Evolutionary conservation across 805 yeast species (phyloP), one percentile per base, ranked within the genome.

Genomic region (Kuraishia cidri): DNA sequence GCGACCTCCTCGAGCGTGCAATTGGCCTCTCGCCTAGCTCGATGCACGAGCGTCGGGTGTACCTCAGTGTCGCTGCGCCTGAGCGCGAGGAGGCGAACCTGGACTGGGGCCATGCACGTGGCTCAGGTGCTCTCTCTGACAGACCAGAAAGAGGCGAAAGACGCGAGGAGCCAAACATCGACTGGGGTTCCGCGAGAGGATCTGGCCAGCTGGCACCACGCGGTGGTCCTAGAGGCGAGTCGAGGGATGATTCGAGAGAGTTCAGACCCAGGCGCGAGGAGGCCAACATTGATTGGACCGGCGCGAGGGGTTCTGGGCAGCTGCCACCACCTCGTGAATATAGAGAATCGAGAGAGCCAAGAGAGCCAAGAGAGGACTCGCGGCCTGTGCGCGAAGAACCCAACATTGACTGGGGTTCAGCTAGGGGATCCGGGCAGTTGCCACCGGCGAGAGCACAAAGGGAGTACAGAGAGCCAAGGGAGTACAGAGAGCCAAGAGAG

Each of bases 51-150:
- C 62, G 76, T 54, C 62, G 60, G 48, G 61, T 69, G 38, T 72
- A 58, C 39, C 72, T 73, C 35, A 66, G 65, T 40, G 79, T 73
- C 30, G 79, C 79, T 28, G 76, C 78, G 25, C 79, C 79, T 11
- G 67, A 61, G 38, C 69, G 60, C 40, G 61, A 54, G 31, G 77
- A 67, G 46, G 72, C 74, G 30, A 72, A 73, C 21, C 57, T 75
- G 34, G 85, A 80, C 54, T 77, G 85, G 76, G 60, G 66, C 34
- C 40, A 62, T 9, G 73, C 66, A 29, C 60, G 75, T 49, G 48
- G 50, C 21, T 62, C 44, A 31, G 41, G 40, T 26, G 45, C 49
- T 7, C 50, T 53, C 35, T 60, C 62, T 31, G 33, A 28, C 29
- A 10, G 41, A 35, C 12, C 36, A 42, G 53, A 45, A 44, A 53